These are phyloP conservation scores for Talaromyces trachyspermus DNA, from an alignment of 495 filamentous ascomycete genomes.

Conservation along the genomic window DNA sequence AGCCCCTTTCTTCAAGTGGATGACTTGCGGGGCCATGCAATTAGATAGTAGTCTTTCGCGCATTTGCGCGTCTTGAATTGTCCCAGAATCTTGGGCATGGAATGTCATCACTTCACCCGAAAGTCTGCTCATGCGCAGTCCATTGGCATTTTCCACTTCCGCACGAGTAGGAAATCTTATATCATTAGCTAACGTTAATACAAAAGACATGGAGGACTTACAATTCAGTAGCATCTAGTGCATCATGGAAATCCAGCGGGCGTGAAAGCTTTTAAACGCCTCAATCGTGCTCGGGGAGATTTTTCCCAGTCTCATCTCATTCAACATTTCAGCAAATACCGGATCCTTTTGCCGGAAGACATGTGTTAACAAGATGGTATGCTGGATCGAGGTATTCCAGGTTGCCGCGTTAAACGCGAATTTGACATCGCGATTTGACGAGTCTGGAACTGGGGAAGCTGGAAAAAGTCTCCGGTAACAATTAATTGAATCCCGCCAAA, in stretches of 20 bases:
- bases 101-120: constrained; percentile 62
- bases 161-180: constrained; percentile 76
- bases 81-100: constrained; percentile 67
- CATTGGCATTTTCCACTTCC: constrained; percentile 87
- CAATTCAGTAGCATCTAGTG: constrained; percentile 84
- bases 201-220: constrained; percentile 28
- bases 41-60: constrained; percentile 75
- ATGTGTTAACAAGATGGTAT: constrained; percentile 91
- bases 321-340: constrained; percentile 87
- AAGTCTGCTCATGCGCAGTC: constrained; percentile 60
- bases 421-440: constrained; percentile 57
- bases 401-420: constrained; percentile 90
- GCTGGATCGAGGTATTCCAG: constrained; percentile 87
- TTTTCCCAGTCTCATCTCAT: constrained; percentile 89
- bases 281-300: constrained; percentile 61
- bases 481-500: constrained; percentile 96
- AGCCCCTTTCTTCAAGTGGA: constrained; percentile 81
- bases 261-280: constrained; percentile 66
- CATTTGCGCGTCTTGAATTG: constrained; percentile 52
- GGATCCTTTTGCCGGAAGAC: constrained; percentile 95
- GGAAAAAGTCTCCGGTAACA: constrained; percentile 96
- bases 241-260: constrained; percentile 62
- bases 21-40: constrained; percentile 79
- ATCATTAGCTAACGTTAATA: neutral
- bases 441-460: constrained; percentile 89